phyloP scores from a whole-genome alignment of 1,139 yeast species.

The Magnusiomyces magnusii region DNA sequence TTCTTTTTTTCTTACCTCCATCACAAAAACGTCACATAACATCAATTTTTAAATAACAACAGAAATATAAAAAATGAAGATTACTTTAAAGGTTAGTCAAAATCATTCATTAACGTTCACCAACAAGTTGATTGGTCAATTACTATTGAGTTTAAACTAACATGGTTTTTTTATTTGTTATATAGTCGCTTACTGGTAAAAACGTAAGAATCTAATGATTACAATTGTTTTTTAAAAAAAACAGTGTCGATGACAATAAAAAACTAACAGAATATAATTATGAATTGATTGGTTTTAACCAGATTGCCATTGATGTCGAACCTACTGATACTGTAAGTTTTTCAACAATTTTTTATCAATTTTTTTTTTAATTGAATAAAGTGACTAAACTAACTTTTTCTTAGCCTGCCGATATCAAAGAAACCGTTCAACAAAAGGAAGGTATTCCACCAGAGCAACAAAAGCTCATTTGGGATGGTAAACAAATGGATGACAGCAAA shows the following conservation, averaged over 20 bases:
- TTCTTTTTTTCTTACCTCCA: background rate
- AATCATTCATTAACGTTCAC: no score
- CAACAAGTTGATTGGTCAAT: no score
- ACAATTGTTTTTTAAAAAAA: constrained; percentile 5
- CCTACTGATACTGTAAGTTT: constrained; percentile 54
- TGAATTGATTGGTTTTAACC: constrained; percentile 11
- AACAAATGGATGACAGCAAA: constrained; percentile 75
- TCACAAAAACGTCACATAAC: background rate
- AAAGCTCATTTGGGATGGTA: constrained; percentile 82
- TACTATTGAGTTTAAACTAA: no score
- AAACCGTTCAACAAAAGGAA: constrained; percentile 90
- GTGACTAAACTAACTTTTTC: background rate
- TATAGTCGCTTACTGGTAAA: constrained; percentile 41
- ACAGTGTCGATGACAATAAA: constrained; percentile 1
- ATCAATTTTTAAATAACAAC: background rate
- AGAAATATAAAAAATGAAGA: constrained; percentile 12
- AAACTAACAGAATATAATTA: constrained; percentile 1
- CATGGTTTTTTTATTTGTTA: constrained; percentile 13
- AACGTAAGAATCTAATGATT: constrained; percentile 38
- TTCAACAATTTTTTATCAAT: background rate
- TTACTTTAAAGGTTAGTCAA: constrained; percentile 14
- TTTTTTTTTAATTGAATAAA: background rate
- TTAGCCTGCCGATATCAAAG: constrained; percentile 75
- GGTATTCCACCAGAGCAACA: constrained; percentile 98
- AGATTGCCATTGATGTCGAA: constrained; percentile 74